Base-by-base conservation (phyloP, 1,284 basidiomycete species). In the Rhizoctonia solani region DNA sequence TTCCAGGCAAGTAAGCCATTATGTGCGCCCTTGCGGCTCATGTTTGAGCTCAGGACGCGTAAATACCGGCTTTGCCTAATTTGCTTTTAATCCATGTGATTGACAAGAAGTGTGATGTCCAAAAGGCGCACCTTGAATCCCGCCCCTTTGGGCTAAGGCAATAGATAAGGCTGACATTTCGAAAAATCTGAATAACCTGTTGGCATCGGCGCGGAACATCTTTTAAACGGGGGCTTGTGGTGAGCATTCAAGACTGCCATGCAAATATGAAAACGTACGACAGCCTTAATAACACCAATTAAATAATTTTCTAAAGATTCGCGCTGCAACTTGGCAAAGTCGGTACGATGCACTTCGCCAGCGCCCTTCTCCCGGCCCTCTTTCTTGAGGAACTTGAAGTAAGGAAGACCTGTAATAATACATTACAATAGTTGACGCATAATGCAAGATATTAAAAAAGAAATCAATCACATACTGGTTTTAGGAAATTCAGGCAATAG, bases 131-230 rank as follows among this genome's bases (percentile, higher is more conserved):
- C 68, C 81, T 71, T 83, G 81, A 70, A 80, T 79, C 1, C 95
- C 95, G 5, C 93, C 93, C 4, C 88, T 86, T 41, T 87, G 89
- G 0, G 95, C 93, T 5, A 96, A 83, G 4, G 87, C 79, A 63
- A 98, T 86, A 1, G 91, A 95, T 29, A 99, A 80, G 0, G 95
- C 89, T 53, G 93, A 95, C 53, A 99, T 84, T 77, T 99, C 97
- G 66, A 99, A 85, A 78, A 99, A 99, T n/a, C 88, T 88, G 69
- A 92, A 90, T 0, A 99, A 79, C 25, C 95, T 87, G 74, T 98
- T 99, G 0, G 93, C 87, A 49, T 95, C 88, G 0, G 96, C 93
- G 73, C 95, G 92, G 79, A 98, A 98, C 92, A 98, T 97, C 92
- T 97, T 71, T n/a, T 11, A 14, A 42, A n/a, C 39, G 37, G 9